Evolutionary conservation across 1,284 basidiomycete species (phyloP).

Genomic region (Marasmius tenuissimus): DNA sequence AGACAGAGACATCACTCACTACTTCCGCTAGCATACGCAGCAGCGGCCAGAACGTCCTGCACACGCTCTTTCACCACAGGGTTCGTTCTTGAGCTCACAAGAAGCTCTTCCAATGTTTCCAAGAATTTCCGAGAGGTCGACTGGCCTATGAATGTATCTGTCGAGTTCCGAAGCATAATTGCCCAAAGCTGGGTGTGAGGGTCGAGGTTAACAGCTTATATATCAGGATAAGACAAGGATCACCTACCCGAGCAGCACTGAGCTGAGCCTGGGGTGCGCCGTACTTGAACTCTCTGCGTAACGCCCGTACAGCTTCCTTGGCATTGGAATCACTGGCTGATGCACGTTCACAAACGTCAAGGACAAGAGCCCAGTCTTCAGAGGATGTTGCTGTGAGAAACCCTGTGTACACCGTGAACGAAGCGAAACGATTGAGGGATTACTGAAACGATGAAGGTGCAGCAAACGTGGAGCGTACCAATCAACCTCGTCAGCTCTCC

Average conservation of each 20-base stretch:
- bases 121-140: slow-evolving; percentile 73
- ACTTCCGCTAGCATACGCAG: slow-evolving; percentile 58
- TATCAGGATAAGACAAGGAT: slow-evolving; percentile 8
- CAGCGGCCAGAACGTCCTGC: slow-evolving; percentile 70
- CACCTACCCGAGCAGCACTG: slow-evolving; percentile 65
- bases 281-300: slow-evolving; percentile 79
- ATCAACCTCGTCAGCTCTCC: neutral
- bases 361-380: slow-evolving; percentile 75
- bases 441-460: no score
- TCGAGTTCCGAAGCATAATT: slow-evolving; percentile 76
- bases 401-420: slow-evolving; percentile 37
- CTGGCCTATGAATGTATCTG: slow-evolving; percentile 63
- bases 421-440: no score
- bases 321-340: slow-evolving; percentile 65
- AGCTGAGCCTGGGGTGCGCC: slow-evolving; percentile 70
- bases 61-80: slow-evolving; percentile 74
- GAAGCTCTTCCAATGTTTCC: slow-evolving; percentile 68
- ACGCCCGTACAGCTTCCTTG: slow-evolving; percentile 72
- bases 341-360: slow-evolving; percentile 77
- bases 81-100: slow-evolving; percentile 50
- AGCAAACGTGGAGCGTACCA: no score
- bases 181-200: slow-evolving; percentile 65
- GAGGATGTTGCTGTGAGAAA: slow-evolving; percentile 72
- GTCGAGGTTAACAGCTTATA: neutral
- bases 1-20: slow-evolving; percentile 27